Conservation (phyloP, 2,329 filamentous ascomycete species). For the Nemania sp. region DNA sequence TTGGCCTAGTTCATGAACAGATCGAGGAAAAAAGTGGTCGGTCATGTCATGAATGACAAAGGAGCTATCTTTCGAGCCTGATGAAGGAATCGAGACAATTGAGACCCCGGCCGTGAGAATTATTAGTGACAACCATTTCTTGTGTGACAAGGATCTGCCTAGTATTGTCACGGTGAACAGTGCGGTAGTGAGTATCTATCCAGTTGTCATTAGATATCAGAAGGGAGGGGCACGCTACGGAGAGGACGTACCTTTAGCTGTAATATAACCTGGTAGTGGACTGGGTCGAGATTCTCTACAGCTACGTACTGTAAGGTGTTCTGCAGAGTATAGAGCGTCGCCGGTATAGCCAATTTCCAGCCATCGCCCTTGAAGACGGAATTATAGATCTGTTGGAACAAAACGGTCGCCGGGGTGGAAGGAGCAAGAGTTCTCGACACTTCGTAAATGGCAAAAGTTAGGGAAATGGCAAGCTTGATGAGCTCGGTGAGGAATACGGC, state of each 20-base stretch:
- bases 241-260: constrained; percentile 78
- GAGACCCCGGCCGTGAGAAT: constrained; percentile 85
- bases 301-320: constrained; percentile 95
- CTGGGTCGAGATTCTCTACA: constrained; percentile 89
- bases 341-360: constrained; percentile 94
- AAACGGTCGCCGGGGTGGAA: constrained; percentile 80
- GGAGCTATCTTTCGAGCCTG: constrained; percentile 65
- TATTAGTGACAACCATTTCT: constrained; percentile 84
- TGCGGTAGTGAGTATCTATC: constrained; percentile 84
- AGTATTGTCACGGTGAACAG: constrained; percentile 86
- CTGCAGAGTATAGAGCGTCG: constrained; percentile 87
- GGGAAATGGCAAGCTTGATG: constrained; percentile 86
- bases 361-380: constrained; percentile 89
- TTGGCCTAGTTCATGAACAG: constrained; percentile 80
- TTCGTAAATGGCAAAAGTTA: constrained; percentile 90
- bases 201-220: constrained; percentile 26
- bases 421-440: constrained; percentile 81
- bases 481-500: constrained; percentile 95
- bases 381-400: constrained; percentile 83
- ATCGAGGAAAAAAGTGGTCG: constrained; percentile 80
- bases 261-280: constrained; percentile 92
- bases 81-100: constrained; percentile 82
- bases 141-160: constrained; percentile 74
- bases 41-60: constrained; percentile 72
- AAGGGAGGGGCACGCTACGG: background rate